phyloP scores from a whole-genome alignment of 768 basidiomycete species.

The Agrocybe praecox region DNA sequence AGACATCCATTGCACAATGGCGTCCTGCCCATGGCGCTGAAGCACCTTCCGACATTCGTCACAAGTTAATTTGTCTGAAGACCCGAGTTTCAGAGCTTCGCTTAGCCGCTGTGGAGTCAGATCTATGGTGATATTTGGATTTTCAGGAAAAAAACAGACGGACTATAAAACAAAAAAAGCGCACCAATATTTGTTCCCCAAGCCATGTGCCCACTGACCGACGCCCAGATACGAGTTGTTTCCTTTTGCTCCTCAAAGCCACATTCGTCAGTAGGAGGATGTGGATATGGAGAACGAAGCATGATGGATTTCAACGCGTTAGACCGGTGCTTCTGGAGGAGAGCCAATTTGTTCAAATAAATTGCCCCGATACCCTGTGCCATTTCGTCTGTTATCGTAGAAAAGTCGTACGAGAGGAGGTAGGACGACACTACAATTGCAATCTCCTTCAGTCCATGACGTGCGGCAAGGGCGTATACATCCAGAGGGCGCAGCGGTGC shows the following conservation, averaged over 20 bases:
- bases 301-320: conserved; percentile 33
- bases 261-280: conserved; percentile 24
- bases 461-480: conserved; percentile 41
- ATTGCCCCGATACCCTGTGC: conserved; percentile 40
- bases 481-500: conserved; percentile 38
- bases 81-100: not conserved
- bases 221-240: conserved; percentile 30
- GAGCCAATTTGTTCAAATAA: conserved; percentile 42
- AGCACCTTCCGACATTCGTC: not conserved
- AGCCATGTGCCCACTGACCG: conserved; percentile 26
- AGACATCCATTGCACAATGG: not conserved
- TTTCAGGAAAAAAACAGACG: not conserved
- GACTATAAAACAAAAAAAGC: not conserved
- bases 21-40: not conserved
- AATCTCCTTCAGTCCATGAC: conserved; percentile 35
- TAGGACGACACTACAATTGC: conserved; percentile 41
- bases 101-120: not conserved
- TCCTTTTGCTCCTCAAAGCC: conserved; percentile 24
- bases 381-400: conserved; percentile 36
- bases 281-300: conserved; percentile 22
- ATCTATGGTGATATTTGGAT: not conserved
- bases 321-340: conserved; percentile 37
- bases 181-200: conserved; percentile 30
- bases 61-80: not conserved
- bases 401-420: conserved; percentile 37